Evolutionary conservation across 768 basidiomycete species (phyloP).

Genomic region (Flagelloscypha sp.): DNA sequence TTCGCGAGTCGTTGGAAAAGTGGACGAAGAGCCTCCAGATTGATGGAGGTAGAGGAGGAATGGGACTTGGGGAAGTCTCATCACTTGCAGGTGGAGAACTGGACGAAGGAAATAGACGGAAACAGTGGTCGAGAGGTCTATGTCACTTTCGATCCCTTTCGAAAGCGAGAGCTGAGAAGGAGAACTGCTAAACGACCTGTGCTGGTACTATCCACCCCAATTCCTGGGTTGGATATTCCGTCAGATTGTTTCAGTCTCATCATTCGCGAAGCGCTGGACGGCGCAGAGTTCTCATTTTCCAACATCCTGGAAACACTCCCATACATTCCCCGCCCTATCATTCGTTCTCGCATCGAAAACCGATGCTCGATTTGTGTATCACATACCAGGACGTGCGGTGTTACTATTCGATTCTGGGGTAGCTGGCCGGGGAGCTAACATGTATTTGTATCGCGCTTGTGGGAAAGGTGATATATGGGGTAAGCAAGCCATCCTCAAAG

Average conservation of each 20-base stretch:
- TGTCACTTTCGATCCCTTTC: conserved; percentile 50
- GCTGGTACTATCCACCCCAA: conserved; percentile 58
- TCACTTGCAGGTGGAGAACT: conserved; percentile 83
- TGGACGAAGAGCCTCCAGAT: conserved; percentile 61
- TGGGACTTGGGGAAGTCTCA: conserved; percentile 67
- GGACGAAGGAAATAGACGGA: conserved; percentile 82
- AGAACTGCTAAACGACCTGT: conserved; percentile 30
- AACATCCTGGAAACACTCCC: conserved; percentile 58
- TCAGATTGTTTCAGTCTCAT: conserved; percentile 37
- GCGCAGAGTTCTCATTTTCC: conserved; percentile 48
- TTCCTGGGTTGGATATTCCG: conserved; percentile 42
- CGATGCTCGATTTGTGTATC: conserved; percentile 82
- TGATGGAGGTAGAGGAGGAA: conserved; percentile 51
- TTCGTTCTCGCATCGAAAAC: conserved; percentile 93
- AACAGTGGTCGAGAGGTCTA: conserved; percentile 58
- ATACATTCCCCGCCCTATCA: conserved; percentile 84
- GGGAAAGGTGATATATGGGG: conserved; percentile 48
- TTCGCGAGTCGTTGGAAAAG: conserved; percentile 79
- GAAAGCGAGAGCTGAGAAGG: conserved; percentile 30
- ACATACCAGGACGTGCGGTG: conserved; percentile 47
- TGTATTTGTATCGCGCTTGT: conserved; percentile 74
- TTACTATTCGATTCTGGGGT: conserved; percentile 81
- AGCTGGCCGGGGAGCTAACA: conserved; percentile 63
- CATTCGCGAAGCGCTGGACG: conserved; percentile 68
- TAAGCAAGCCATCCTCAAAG: conserved; percentile 74